phyloP scores from a whole-genome alignment of 495 filamentous ascomycete genomes.

The Pyrenopolyporus hunteri region DNA sequence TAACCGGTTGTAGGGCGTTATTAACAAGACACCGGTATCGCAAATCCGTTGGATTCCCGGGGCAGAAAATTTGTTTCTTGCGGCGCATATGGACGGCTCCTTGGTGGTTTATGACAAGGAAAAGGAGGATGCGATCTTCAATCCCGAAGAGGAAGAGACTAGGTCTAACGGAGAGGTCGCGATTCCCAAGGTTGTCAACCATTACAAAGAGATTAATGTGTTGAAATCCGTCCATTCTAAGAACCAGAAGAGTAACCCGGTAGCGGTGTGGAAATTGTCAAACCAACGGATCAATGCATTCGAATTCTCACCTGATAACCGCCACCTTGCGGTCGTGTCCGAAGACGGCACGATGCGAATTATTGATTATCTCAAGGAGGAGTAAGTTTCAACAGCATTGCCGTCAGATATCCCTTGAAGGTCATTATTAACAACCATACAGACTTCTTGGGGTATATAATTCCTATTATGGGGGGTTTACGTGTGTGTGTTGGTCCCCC shows the following conservation, averaged over 20 bases:
- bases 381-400: constrained; percentile 59
- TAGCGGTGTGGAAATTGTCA: constrained; percentile 88
- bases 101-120: constrained; percentile 98
- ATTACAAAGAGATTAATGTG: constrained; percentile 59
- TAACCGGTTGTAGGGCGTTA: constrained; percentile 65
- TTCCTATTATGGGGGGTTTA: constrained; percentile 90
- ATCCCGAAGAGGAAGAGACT: constrained; percentile 54
- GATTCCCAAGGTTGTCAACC: constrained; percentile 45
- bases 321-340: constrained; percentile 87
- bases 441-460: constrained; percentile 85
- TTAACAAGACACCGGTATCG: constrained; percentile 82
- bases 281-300: constrained; percentile 88
- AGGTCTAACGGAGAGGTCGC: constrained; percentile 51
- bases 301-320: constrained; percentile 83
- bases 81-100: constrained; percentile 91
- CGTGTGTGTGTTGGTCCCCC: constrained; percentile 95
- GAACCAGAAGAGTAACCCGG: constrained; percentile 91
- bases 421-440: not conserved
- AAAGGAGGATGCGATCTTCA: constrained; percentile 81
- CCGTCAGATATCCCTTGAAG: not conserved
- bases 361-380: constrained; percentile 89
- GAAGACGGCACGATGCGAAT: constrained; percentile 91
- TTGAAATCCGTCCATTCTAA: constrained; percentile 89
- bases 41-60: constrained; percentile 92
- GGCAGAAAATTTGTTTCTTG: constrained; percentile 92